Evolutionary conservation across 805 yeast species (phyloP).

Genomic region (Candida odintsovae): DNA sequence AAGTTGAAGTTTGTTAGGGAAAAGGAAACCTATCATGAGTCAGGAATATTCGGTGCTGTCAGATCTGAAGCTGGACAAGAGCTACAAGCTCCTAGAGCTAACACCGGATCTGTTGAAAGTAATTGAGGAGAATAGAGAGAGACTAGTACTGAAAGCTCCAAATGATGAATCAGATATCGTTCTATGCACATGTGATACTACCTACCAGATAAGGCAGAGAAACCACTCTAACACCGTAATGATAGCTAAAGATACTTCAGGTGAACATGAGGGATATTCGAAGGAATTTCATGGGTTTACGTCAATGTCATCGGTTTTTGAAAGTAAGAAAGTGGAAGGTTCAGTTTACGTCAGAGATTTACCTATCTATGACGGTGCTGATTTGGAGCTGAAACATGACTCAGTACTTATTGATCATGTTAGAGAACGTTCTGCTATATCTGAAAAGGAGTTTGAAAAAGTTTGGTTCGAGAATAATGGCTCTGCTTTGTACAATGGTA

Average conservation of each 20-base stretch:
- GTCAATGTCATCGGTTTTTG: conserved; percentile 32
- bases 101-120: conserved; percentile 41
- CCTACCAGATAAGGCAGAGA: conserved; percentile 68
- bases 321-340: conserved; percentile 29
- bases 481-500: conserved; percentile 39
- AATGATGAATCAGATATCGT: conserved; percentile 40
- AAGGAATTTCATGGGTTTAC: conserved; percentile 28
- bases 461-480: conserved; percentile 55
- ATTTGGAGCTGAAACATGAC: conserved; percentile 4
- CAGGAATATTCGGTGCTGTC: conserved; percentile 3
- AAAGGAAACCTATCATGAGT: neutral
- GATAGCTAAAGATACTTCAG: conserved; percentile 31
- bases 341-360: conserved; percentile 25
- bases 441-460: conserved; percentile 43
- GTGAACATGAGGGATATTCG: conserved; percentile 21
- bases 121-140: conserved; percentile 24
- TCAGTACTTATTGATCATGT: conserved; percentile 25
- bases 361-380: conserved; percentile 34
- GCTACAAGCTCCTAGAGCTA: conserved; percentile 47
- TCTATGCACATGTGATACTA: conserved; percentile 49
- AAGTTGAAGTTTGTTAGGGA: neutral
- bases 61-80: conserved; percentile 17
- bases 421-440: conserved; percentile 43
- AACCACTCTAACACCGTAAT: conserved; percentile 86
- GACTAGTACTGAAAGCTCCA: conserved; percentile 26